Percentiles rank a stretch among this genome's conserved stretches.
phyloP scores from a whole-genome alignment of 73 alveolate species.

The Symbiodinium natans region DNA sequence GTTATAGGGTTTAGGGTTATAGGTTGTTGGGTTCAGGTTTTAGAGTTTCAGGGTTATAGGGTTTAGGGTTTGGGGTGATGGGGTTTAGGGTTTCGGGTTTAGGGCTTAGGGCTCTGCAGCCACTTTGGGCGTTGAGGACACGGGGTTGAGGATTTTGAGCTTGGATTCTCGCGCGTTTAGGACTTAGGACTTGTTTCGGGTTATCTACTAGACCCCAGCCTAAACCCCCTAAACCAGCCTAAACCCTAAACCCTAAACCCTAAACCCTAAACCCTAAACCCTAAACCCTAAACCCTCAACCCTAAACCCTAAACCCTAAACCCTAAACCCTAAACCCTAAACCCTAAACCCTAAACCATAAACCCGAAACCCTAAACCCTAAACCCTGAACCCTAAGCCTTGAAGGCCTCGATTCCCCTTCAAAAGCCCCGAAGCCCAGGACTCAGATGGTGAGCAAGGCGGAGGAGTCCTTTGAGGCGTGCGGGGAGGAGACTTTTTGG shows the following conservation, averaged over 20 bases:
- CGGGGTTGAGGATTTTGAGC: background rate
- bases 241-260: background rate
- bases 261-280: background rate
- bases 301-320: background rate
- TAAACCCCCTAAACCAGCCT: background rate
- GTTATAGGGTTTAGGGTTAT: background rate
- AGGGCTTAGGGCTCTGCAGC: background rate
- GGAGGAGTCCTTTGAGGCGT: background rate
- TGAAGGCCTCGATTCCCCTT: too few relatives aligned
- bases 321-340: background rate
- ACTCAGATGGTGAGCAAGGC: slow-evolving; percentile 3
- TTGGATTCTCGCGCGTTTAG: background rate
- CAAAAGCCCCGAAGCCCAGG: background rate
- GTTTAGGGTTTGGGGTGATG: background rate
- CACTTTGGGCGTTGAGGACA: background rate
- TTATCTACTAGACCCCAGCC: background rate
- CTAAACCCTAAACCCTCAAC: background rate
- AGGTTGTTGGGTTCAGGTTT: background rate
- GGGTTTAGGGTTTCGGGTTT: background rate
- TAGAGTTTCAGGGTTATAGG: background rate
- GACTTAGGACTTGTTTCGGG: background rate
- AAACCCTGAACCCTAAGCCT: too few relatives aligned
- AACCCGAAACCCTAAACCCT: background rate
- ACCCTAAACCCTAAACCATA: background rate
- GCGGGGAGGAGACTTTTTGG: background rate